phyloP scores from a whole-genome alignment of 106 monocot genomes.

The Acorus gramineus region DNA sequence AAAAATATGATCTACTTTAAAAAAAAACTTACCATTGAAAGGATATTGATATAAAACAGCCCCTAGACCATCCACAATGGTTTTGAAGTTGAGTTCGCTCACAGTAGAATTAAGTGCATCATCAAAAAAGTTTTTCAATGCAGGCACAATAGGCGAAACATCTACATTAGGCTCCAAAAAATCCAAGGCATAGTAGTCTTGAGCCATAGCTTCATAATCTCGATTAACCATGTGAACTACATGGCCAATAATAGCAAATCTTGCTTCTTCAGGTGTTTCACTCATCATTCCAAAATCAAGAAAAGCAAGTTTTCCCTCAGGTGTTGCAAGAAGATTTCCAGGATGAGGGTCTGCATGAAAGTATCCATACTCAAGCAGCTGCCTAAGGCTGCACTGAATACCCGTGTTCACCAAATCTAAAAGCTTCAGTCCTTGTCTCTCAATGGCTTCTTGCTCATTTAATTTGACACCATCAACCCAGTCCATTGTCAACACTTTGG shows the following conservation, averaged over 20 bases:
- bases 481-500: conserved; percentile 97
- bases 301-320: conserved; percentile 94
- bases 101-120: conserved; percentile 89
- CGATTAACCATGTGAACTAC: conserved; percentile 99
- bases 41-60: conserved; percentile 92
- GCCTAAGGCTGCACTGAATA: conserved; percentile 95
- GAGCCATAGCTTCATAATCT: conserved; percentile 99
- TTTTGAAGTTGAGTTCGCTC: conserved; percentile 97
- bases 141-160: conserved; percentile 96
- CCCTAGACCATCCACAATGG: conserved; percentile 89
- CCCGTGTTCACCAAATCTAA: conserved; percentile 90
- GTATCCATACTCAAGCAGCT: conserved; percentile 93
- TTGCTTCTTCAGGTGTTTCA: conserved; percentile 94
- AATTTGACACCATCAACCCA: conserved; percentile 95
- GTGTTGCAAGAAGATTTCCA: conserved; percentile 92
- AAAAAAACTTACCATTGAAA: conserved; percentile 73
- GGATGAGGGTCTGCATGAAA: conserved; percentile 99
- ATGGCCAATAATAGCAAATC: conserved; percentile 91
- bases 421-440: conserved; percentile 80
- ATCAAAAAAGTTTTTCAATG: conserved; percentile 84
- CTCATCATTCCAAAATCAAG: conserved; percentile 99
- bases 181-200: conserved; percentile 92
- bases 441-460: conserved; percentile 89
- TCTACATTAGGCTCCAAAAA: conserved; percentile 84
- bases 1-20: background rate